Conservation (phyloP, 2,329 filamentous ascomycete genomes). For the Pseudopithomyces chartarum region DNA sequence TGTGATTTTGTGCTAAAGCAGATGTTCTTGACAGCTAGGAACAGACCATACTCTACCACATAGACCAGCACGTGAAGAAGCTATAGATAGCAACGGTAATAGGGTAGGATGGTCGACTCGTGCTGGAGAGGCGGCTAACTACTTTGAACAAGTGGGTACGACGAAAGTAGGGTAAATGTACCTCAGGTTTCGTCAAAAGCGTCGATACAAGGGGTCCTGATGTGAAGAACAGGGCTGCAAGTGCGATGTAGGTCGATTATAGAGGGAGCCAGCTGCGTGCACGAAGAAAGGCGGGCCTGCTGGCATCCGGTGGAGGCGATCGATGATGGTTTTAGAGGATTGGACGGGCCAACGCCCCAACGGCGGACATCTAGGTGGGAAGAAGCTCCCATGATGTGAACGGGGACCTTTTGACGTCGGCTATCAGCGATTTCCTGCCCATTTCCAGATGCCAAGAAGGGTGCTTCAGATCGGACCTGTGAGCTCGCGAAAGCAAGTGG, state of each 20-base stretch:
- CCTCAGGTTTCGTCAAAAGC: not conserved
- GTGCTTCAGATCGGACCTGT: conserved; percentile 19
- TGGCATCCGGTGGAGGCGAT: not conserved
- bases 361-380: conserved; percentile 10
- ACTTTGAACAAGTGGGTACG: not conserved
- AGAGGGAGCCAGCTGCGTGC: not conserved
- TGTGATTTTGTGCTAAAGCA: conserved; percentile 5
- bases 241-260: not conserved
- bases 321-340: not conserved
- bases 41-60: conserved; percentile 14
- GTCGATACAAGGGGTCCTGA: not conserved
- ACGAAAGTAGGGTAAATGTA: no score
- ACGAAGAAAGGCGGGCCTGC: not conserved
- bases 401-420: conserved; percentile 14
- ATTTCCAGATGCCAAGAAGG: conserved; percentile 22
- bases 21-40: conserved; percentile 13
- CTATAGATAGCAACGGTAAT: conserved; percentile 1
- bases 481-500: conserved; percentile 4
- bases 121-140: not conserved
- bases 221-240: not conserved
- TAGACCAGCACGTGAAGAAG: conserved; percentile 15
- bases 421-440: conserved; percentile 19
- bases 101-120: conserved; percentile 2
- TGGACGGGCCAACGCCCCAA: conserved; percentile 9
- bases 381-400: conserved; percentile 19